Evolutionary conservation across 2,329 filamentous ascomycete species (phyloP).

Genomic region (Rhynchosporium graminicola): DNA sequence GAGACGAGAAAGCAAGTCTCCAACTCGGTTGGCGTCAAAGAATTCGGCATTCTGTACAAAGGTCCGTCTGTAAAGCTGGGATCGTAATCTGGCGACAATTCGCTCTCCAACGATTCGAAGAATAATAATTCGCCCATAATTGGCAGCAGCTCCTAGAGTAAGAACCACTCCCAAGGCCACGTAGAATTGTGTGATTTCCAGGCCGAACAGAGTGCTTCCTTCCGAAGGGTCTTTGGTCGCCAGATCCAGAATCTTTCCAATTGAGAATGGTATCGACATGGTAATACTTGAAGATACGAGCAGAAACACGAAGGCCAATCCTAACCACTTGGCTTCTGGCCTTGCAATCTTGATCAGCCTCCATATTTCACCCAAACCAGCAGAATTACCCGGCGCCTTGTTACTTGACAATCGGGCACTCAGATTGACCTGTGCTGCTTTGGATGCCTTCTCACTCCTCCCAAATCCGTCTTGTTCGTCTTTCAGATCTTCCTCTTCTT

Average conservation of each 20-base stretch:
- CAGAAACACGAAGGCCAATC: constrained; percentile 78
- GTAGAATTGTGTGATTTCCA: constrained; percentile 88
- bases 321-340: constrained; percentile 78
- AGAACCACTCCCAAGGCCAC: constrained; percentile 74
- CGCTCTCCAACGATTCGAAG: constrained; percentile 92
- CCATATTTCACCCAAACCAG: constrained; percentile 76
- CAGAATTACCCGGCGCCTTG: constrained; percentile 52
- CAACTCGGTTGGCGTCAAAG: constrained; percentile 96
- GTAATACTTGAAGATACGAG: constrained; percentile 89
- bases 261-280: constrained; percentile 95
- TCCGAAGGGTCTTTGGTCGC: constrained; percentile 73
- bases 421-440: constrained; percentile 87
- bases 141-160: constrained; percentile 81
- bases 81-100: constrained; percentile 86
- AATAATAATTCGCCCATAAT: constrained; percentile 91
- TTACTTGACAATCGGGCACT: constrained; percentile 86
- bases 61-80: constrained; percentile 86
- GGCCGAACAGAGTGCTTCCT: constrained; percentile 73
- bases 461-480: constrained; percentile 62
- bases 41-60: constrained; percentile 98
- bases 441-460: constrained; percentile 78
- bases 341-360: constrained; percentile 85
- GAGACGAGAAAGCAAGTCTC: constrained; percentile 91
- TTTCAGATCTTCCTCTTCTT: constrained; percentile 45
- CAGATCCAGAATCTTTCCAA: constrained; percentile 91